These are phyloP conservation scores for Xylaria sp. DNA, from an alignment of 2,329 filamentous ascomycete genomes.

Conservation along the genomic window DNA sequence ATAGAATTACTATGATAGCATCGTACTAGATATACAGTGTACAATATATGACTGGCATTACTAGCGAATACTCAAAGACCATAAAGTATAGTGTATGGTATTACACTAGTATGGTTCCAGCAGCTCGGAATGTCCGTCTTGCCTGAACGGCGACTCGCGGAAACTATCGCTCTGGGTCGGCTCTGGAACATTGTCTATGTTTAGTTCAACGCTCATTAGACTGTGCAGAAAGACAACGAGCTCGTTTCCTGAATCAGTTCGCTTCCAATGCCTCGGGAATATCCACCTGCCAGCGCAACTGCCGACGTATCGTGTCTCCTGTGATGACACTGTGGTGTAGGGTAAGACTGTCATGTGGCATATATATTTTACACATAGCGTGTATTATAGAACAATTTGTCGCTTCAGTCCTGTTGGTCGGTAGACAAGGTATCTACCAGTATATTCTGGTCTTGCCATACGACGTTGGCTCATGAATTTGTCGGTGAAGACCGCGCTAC, in stretches of 20 bases:
- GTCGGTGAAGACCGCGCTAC: slow-evolving; percentile 13
- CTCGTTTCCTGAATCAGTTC: slow-evolving; percentile 3
- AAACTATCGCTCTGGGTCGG: not conserved
- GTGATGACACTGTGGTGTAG: not conserved
- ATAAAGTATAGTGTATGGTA: not conserved
- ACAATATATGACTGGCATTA: no score
- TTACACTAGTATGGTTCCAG: slow-evolving; percentile 11
- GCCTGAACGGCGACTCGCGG: not conserved
- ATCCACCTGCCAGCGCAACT: slow-evolving; percentile 19
- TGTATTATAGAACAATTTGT: not conserved
- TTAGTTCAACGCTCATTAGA: not conserved
- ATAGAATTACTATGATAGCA: not conserved
- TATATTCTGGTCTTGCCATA: not conserved
- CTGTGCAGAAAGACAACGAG: not conserved
- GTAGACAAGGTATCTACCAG: not conserved
- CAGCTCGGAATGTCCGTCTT: slow-evolving; percentile 1
- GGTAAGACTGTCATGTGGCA: not conserved
- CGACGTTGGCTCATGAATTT: not conserved
- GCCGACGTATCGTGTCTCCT: slow-evolving; percentile 9
- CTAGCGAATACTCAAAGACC: not conserved
- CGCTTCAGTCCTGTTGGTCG: not conserved
- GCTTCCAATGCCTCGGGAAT: slow-evolving; percentile 12
- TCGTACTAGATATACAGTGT: not conserved
- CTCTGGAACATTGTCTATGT: not conserved
- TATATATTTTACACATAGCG: not conserved